A percentile compares a stretch with the other conserved stretches of the same genome.
These are phyloP conservation scores for Metarhizium album DNA, from an alignment of 2,329 filamentous ascomycete genomes.

Conservation along the genomic window DNA sequence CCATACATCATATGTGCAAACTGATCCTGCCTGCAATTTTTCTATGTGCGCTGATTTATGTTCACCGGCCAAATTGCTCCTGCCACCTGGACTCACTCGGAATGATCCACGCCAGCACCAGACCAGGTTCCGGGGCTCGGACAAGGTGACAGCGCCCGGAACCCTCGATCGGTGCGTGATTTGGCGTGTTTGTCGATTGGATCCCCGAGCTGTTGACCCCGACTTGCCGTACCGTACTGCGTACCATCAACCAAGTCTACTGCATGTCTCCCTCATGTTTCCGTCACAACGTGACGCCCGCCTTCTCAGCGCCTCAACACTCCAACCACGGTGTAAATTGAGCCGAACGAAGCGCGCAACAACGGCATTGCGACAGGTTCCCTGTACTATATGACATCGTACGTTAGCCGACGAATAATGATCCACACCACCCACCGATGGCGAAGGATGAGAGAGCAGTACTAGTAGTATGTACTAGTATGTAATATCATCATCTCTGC, in stretches of 20 bases:
- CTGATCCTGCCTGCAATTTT: background rate
- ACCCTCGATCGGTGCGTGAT: background rate
- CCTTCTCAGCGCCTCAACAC: background rate
- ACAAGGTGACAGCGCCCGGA: background rate
- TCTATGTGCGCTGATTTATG: background rate
- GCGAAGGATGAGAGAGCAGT: background rate
- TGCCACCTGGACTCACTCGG: background rate
- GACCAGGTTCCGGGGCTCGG: background rate
- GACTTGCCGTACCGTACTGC: background rate
- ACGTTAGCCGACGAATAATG: too few relatives aligned
- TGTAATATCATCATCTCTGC: background rate
- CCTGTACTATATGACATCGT: too few relatives aligned
- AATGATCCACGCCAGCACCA: background rate
- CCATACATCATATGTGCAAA: conserved; percentile 3
- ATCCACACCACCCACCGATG: background rate
- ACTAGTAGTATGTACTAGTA: too few relatives aligned
- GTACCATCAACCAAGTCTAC: background rate
- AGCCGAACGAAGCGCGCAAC: too few relatives aligned
- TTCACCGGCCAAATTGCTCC: background rate
- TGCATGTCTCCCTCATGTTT: background rate
- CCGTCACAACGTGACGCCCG: background rate
- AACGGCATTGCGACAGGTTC: background rate
- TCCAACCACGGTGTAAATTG: background rate
- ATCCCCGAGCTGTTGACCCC: background rate
- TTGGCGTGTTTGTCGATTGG: background rate